These are phyloP conservation scores for Coemansia sp. DNA, from an alignment of 192 early-diverging fungal genomes.

Conservation along the genomic window DNA sequence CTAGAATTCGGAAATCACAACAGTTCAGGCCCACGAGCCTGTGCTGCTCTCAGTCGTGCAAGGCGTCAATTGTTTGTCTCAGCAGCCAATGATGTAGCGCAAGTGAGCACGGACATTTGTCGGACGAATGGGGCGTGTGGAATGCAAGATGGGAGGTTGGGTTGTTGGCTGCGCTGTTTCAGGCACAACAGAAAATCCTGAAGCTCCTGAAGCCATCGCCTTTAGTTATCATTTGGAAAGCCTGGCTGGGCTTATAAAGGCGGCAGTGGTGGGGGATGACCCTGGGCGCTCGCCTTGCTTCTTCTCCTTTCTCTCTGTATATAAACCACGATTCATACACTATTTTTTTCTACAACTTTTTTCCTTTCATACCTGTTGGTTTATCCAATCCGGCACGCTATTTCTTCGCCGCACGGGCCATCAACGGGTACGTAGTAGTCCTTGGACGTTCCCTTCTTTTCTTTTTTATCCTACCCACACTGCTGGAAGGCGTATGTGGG, in stretches of 20 bases:
- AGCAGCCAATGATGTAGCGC: not conserved
- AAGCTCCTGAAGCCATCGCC: not conserved
- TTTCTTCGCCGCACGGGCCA: not conserved
- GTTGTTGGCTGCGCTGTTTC: not conserved
- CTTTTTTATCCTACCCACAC: not conserved
- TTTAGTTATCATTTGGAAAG: not conserved
- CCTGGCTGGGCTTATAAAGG: slow-evolving; percentile 1
- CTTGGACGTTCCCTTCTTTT: not conserved
- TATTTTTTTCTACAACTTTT: not conserved
- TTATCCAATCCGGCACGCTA: not conserved
- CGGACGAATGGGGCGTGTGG: slow-evolving; percentile 1
- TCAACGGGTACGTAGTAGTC: not conserved
- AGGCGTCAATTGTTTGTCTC: not conserved
- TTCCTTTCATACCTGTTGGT: not conserved
- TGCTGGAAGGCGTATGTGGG: slow-evolving; percentile 3
- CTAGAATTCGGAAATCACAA: slow-evolving; percentile 6
- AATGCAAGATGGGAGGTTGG: not conserved
- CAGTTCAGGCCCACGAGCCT: slow-evolving; percentile 2
- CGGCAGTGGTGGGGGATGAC: not conserved
- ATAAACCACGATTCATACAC: not conserved
- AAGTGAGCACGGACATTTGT: not conserved
- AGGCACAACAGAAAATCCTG: slow-evolving; percentile 1
- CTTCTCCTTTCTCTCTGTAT: not conserved
- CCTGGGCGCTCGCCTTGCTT: not conserved
- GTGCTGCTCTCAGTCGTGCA: slow-evolving; percentile 1